Percentiles rank a stretch among this genome's conserved stretches.
phyloP scores from a whole-genome alignment of 306 rosid genomes.

The Coriaria nepalensis region DNA sequence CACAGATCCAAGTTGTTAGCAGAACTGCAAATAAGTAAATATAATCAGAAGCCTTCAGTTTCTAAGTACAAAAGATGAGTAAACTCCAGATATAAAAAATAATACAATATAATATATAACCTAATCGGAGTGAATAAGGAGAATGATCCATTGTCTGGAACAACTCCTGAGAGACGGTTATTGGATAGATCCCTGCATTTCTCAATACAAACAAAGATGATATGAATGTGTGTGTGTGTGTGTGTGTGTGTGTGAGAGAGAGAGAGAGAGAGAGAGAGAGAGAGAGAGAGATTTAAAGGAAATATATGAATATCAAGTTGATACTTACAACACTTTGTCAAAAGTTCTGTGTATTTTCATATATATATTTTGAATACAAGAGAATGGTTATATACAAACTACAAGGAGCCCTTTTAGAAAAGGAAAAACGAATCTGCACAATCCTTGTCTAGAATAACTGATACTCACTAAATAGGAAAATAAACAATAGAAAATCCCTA shows the following conservation, averaged over 20 bases:
- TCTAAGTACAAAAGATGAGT: constrained; percentile 8
- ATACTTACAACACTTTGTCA: constrained; percentile 93
- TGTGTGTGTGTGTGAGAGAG: not conserved
- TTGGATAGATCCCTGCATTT: constrained; percentile 83
- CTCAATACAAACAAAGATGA: not conserved
- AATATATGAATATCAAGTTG: constrained; percentile 6
- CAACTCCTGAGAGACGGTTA: constrained; percentile 72
- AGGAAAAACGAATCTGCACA: too few species aligned
- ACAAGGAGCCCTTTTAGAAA: too few species aligned
- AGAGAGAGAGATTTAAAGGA: not conserved
- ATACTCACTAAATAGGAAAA: too few species aligned
- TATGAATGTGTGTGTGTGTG: too few species aligned
- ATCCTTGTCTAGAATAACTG: too few species aligned
- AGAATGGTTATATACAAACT: too few species aligned
- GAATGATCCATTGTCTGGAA: constrained; percentile 97
- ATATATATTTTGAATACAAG: too few species aligned
- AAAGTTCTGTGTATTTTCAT: too few species aligned
- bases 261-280: too few species aligned
- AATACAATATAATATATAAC: constrained; percentile 22
- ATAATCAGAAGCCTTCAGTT: constrained; percentile 7
- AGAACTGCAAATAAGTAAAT: constrained; percentile 51
- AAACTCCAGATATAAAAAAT: constrained; percentile 9
- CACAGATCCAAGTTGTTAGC: constrained; percentile 83
- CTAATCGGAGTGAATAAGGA: constrained; percentile 97
- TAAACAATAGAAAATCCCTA: too few species aligned